Evolutionary conservation across 108 stramenopile genomes (phyloP), one percentile per base, ranked within the genome.

Genomic region (Poteriospumella lacustris): DNA sequence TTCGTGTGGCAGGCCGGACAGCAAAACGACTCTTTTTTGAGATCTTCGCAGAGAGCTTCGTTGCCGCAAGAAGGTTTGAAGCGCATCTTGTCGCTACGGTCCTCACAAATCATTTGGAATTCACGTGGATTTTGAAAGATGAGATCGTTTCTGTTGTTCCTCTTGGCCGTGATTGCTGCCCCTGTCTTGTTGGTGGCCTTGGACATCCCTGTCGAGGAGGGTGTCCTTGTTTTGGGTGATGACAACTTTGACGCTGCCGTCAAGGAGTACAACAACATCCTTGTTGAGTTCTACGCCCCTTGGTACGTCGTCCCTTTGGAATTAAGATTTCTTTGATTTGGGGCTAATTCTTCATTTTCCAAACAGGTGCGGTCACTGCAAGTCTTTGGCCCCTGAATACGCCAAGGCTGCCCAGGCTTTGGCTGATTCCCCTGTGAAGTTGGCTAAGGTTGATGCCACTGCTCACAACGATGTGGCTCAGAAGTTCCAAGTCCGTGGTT

Each of bases 321-420:
- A 56, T 24, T 56, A 19, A 56, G 19, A 56, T 56, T n/a, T n/a
- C n/a, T n/a, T n/a, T n/a, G n/a, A n/a, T n/a, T n/a, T n/a, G n/a
- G n/a, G n/a, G n/a, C n/a, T n/a, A n/a, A n/a, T n/a, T n/a, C n/a
- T n/a, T n/a, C n/a, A n/a, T n/a, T n/a, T n/a, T n/a, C n/a, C n/a
- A n/a, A 34, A 64, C 15, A 64, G 87, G 87, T 88, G 88, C 76
- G 88, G 88, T 2, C 88, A 88, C 84, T 88, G 88, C 86, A 88
- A 88, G 81, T 58, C 72, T 43, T 78, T 88, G 28, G 86, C 83
- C 38, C 88, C 88, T 26, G 88, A 85, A 75, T 88, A 86, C 81
- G 85, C 68, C 1, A 84, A 87, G 83, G 88, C 88, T 0, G 88
- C 88, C 44, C 75, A 44, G 42, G 42, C 43, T 1, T 82, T 88